These are phyloP conservation scores for Naganishia antarctica DNA, from an alignment of 768 basidiomycete species.

Conservation along the genomic window DNA sequence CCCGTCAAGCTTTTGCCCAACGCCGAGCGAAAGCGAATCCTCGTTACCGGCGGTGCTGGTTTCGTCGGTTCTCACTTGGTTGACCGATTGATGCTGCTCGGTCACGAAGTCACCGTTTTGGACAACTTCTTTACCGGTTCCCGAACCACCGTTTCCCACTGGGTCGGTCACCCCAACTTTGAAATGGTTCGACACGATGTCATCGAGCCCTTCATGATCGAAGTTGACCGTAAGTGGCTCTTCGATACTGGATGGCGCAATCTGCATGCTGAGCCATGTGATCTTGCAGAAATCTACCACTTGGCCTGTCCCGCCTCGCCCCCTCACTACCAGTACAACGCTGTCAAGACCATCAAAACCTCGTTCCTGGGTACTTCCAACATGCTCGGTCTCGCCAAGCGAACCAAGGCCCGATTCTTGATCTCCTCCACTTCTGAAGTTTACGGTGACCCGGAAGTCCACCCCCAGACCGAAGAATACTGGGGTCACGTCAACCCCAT, in stretches of 20 bases:
- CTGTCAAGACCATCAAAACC: conserved; percentile 96
- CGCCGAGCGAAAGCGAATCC: conserved; percentile 72
- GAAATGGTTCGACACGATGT: conserved; percentile 97
- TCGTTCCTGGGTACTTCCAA: conserved; percentile 97
- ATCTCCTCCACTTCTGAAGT: conserved; percentile 96
- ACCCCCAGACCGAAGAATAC: conserved; percentile 93
- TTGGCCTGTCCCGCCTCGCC: conserved; percentile 96
- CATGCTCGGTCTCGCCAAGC: conserved; percentile 97
- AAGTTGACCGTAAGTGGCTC: conserved; percentile 73
- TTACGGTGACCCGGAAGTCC: conserved; percentile 96
- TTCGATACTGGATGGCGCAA: conserved; percentile 49
- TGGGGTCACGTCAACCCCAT: conserved; percentile 99
- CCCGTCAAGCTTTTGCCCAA: conserved; percentile 83
- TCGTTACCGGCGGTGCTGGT: conserved; percentile 97
- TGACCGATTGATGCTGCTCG: conserved; percentile 93
- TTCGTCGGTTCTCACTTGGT: conserved; percentile 97
- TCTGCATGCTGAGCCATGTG: conserved; percentile 18
- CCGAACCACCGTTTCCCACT: conserved; percentile 74
- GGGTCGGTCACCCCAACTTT: conserved; percentile 90
- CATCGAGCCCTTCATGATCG: conserved; percentile 95
- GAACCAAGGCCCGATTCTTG: conserved; percentile 93
- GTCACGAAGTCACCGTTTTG: conserved; percentile 92
- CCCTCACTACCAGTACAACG: conserved; percentile 95
- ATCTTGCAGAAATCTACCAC: conserved; percentile 76
- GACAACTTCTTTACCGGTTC: conserved; percentile 99